phyloP scores from a whole-genome alignment of 495 filamentous ascomycete species.

The Sordaria brevicollis region DNA sequence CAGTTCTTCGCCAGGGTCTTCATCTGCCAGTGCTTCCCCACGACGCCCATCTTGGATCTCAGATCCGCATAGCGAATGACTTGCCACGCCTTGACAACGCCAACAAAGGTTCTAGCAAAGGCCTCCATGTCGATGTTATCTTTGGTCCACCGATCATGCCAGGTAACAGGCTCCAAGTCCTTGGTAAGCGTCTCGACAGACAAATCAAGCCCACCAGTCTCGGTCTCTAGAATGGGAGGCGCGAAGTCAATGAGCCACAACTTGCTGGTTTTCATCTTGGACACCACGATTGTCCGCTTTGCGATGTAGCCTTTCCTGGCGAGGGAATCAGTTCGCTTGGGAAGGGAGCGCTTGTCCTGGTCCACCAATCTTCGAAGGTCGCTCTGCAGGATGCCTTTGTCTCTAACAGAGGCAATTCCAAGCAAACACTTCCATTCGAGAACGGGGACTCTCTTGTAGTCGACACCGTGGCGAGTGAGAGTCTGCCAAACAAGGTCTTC shows the following conservation, averaged over 20 bases:
- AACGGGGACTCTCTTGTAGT: constrained; percentile 53
- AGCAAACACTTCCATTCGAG: constrained; percentile 68
- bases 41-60: constrained; percentile 48
- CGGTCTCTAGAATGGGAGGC: constrained; percentile 24
- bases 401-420: constrained; percentile 64
- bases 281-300: constrained; percentile 59
- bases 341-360: constrained; percentile 84
- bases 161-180: constrained; percentile 34
- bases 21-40: constrained; percentile 52
- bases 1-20: constrained; percentile 56
- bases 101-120: constrained; percentile 35
- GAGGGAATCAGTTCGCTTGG: constrained; percentile 66
- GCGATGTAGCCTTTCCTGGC: constrained; percentile 73
- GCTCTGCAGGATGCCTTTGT: constrained; percentile 66
- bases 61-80: constrained; percentile 48
- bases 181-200: constrained; percentile 25
- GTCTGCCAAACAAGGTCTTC: constrained; percentile 57
- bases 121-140: constrained; percentile 41
- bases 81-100: constrained; percentile 37
- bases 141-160: constrained; percentile 39
- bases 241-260: constrained; percentile 54
- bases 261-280: constrained; percentile 56
- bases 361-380: constrained; percentile 64
- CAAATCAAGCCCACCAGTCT: constrained; percentile 21
- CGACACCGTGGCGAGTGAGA: constrained; percentile 68